Conservation (phyloP, 129 eudicot genomes). For the Artemisia annua region DNA sequence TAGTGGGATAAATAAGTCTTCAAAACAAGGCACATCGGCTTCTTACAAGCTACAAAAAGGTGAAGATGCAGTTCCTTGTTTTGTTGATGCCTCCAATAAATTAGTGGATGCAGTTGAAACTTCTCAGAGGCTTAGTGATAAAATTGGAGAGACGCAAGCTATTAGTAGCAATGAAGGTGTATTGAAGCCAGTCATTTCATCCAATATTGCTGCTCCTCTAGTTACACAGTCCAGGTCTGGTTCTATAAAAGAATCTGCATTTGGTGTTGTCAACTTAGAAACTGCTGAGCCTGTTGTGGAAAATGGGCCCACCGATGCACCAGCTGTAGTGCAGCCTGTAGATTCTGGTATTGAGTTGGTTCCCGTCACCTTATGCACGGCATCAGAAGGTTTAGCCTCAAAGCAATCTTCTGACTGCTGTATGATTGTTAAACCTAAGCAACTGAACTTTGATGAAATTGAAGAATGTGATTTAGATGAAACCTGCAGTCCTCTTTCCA, state of each 20-base stretch:
- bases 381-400: slow-evolving; percentile 38
- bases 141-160: slow-evolving; percentile 27
- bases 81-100: slow-evolving; percentile 33
- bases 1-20: slow-evolving; percentile 24
- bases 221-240: slow-evolving; percentile 32
- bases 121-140: slow-evolving; percentile 33
- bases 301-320: slow-evolving; percentile 31
- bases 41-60: slow-evolving; percentile 30
- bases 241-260: slow-evolving; percentile 27
- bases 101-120: slow-evolving; percentile 31
- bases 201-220: slow-evolving; percentile 24
- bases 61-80: slow-evolving; percentile 24
- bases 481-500: slow-evolving; percentile 19
- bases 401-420: slow-evolving; percentile 34
- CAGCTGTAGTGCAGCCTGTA: slow-evolving; percentile 28
- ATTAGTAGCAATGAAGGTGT: slow-evolving; percentile 24
- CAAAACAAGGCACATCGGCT: slow-evolving; percentile 26
- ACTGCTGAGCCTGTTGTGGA: slow-evolving; percentile 30
- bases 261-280: slow-evolving; percentile 31
- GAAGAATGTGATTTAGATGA: slow-evolving; percentile 40
- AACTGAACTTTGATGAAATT: slow-evolving; percentile 49
- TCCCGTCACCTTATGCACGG: slow-evolving; percentile 22
- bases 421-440: slow-evolving; percentile 51
- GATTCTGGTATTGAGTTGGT: slow-evolving; percentile 29
- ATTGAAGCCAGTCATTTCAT: slow-evolving; percentile 31